Evolutionary conservation across 495 filamentous ascomycete species (phyloP).

Genomic region (Xylaria curta): DNA sequence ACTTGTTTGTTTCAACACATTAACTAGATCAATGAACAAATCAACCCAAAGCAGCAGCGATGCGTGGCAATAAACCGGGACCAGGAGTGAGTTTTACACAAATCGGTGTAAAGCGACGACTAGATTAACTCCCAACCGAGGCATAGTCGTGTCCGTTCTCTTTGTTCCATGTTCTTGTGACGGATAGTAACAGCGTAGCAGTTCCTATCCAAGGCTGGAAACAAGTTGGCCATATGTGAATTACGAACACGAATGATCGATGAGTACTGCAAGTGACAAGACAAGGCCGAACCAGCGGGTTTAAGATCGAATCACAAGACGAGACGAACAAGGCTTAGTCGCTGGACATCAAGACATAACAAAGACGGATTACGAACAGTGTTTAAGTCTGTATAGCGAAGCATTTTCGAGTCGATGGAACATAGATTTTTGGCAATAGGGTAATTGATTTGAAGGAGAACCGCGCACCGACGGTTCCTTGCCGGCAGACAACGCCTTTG

Average conservation of each 20-base stretch:
- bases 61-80: background rate
- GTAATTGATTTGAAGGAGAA: slow-evolving; percentile 5
- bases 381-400: background rate
- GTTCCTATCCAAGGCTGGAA: too few relatives aligned
- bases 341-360: background rate
- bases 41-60: background rate
- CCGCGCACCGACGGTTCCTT: slow-evolving; percentile 7
- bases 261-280: background rate
- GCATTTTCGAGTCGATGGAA: background rate
- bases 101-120: background rate
- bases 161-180: background rate
- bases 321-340: background rate
- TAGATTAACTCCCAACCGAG: background rate
- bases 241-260: too few relatives aligned
- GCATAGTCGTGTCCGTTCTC: background rate
- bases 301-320: background rate
- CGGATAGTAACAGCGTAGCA: too few relatives aligned
- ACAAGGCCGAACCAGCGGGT: background rate
- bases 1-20: background rate
- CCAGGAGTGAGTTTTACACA: background rate
- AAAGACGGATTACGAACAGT: background rate
- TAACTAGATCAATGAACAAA: background rate
- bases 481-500: slow-evolving; percentile 26
- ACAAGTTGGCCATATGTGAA: too few relatives aligned
- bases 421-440: background rate